Conservation (phyloP, 1,139 yeast species). For the Spathaspora sp. region DNA sequence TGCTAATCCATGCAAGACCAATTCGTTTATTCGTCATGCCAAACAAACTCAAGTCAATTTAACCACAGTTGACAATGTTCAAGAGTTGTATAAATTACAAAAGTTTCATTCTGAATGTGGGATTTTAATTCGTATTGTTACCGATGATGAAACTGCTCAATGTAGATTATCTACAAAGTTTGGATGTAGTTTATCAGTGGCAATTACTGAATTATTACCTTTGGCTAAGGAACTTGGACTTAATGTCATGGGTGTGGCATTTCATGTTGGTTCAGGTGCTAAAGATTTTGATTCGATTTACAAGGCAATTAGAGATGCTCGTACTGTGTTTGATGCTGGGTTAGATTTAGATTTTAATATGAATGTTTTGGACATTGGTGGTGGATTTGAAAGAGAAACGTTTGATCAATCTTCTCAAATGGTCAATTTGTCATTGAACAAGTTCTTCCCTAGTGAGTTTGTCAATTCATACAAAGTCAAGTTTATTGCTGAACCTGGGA, state of each 20-base stretch:
- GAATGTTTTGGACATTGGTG: conserved; percentile 81
- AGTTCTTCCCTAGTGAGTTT: conserved; percentile 52
- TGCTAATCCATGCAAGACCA: conserved; percentile 93
- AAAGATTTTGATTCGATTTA: conserved; percentile 67
- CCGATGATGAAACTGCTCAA: conserved; percentile 87
- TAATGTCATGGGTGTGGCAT: conserved; percentile 79
- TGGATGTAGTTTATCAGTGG: conserved; percentile 69
- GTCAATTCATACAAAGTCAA: conserved; percentile 35
- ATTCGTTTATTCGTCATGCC: conserved; percentile 77
- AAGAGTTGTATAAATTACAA: conserved; percentile 76
- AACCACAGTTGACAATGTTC: conserved; percentile 89
- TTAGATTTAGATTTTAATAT: conserved; percentile 46
- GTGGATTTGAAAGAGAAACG: conserved; percentile 77
- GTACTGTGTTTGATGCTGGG: conserved; percentile 66
- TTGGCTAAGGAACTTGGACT: conserved; percentile 63
- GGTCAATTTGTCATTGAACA: conserved; percentile 55
- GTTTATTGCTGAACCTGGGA: conserved; percentile 92
- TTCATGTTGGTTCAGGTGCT: conserved; percentile 96
- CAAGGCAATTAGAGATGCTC: conserved; percentile 74
- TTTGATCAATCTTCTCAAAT: conserved; percentile 64
- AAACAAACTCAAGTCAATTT: conserved; percentile 51
- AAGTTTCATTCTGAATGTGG: conserved; percentile 67
- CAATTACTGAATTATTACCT: conserved; percentile 53
- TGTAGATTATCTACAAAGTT: conserved; percentile 88
- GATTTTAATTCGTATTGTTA: conserved; percentile 76